Conservation (phyloP, 202 grass and related monocot species). For the Saccharum hybrid region DNA sequence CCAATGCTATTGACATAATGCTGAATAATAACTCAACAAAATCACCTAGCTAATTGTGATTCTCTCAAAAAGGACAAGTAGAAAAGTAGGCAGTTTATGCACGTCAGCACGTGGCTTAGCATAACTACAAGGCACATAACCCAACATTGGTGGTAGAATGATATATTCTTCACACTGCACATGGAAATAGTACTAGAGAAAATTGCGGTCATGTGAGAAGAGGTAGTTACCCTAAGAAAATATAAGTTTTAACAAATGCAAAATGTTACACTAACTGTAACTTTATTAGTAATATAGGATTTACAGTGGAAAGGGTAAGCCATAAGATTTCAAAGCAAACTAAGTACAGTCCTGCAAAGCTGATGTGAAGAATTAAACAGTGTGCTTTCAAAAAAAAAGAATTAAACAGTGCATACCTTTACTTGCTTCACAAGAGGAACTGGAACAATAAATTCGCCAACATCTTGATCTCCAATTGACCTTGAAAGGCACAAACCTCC, state of each 20-base stretch:
- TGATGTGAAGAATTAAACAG: slow-evolving; percentile 24
- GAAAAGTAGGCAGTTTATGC: not conserved
- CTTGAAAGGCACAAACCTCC: slow-evolving; percentile 83
- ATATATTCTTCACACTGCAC: not conserved
- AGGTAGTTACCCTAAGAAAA: slow-evolving; percentile 1
- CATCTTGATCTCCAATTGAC: slow-evolving; percentile 83
- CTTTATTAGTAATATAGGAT: not conserved
- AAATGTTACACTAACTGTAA: not conserved
- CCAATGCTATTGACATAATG: slow-evolving; percentile 8
- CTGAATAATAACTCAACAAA: slow-evolving; percentile 6
- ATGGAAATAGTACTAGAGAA: not conserved
- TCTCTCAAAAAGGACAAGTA: not conserved
- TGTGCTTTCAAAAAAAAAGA: not conserved
- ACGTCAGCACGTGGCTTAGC: not conserved
- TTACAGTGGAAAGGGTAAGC: not conserved
- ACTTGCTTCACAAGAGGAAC: slow-evolving; percentile 81
- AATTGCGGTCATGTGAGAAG: not conserved
- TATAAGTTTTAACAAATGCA: not conserved
- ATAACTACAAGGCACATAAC: not conserved
- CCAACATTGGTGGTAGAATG: no score
- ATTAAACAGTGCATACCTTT: slow-evolving; percentile 56
- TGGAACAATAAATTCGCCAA: slow-evolving; percentile 78
- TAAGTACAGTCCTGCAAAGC: not conserved
- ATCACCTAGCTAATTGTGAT: not conserved
- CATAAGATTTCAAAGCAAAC: slow-evolving; percentile 39